A percentile compares a stretch with the other conserved stretches of the same genome.
Evolutionary conservation across 2,329 filamentous ascomycete genomes (phyloP).

Genomic region (Boeremia exigua): DNA sequence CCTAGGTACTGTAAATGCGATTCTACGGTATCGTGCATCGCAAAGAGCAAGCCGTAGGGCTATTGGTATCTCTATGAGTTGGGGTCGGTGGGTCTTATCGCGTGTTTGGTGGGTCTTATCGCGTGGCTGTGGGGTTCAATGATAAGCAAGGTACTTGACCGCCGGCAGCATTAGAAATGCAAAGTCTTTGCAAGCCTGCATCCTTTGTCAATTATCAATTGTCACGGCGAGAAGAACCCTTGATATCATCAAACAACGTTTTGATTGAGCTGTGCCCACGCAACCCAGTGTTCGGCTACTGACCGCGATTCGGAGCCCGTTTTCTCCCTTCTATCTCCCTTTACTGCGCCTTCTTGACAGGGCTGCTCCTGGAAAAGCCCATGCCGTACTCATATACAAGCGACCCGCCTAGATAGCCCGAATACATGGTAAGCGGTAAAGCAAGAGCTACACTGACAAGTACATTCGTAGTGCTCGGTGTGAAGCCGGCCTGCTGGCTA

Average conservation of each 20-base stretch:
- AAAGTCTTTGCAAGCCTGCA: not conserved
- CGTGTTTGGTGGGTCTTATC: constrained; percentile 13
- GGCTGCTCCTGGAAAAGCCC: constrained; percentile 44
- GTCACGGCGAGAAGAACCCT: not conserved
- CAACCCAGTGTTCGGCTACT: not conserved
- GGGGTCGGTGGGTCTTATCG: constrained; percentile 1
- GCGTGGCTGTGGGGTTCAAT: not conserved
- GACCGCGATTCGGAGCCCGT: not conserved
- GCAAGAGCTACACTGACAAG: constrained; percentile 46
- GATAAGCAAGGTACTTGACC: constrained; percentile 11
- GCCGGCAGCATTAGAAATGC: not conserved
- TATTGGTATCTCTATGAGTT: constrained; percentile 7
- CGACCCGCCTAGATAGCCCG: constrained; percentile 52
- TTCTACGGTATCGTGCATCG: too few species aligned
- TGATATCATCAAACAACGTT: not conserved
- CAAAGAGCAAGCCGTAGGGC: not conserved
- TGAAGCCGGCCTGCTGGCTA: constrained; percentile 41
- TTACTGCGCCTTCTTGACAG: constrained; percentile 21
- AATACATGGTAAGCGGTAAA: constrained; percentile 45
- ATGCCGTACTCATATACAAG: constrained; percentile 56
- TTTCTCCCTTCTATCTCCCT: not conserved
- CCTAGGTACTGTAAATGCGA: too few species aligned
- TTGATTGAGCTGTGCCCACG: constrained; percentile 2
- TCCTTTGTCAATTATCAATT: not conserved
- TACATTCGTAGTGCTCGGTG: constrained; percentile 47